phyloP scores from a whole-genome alignment of 352 stramenopile genomes.

The Pythium monospermum region DNA sequence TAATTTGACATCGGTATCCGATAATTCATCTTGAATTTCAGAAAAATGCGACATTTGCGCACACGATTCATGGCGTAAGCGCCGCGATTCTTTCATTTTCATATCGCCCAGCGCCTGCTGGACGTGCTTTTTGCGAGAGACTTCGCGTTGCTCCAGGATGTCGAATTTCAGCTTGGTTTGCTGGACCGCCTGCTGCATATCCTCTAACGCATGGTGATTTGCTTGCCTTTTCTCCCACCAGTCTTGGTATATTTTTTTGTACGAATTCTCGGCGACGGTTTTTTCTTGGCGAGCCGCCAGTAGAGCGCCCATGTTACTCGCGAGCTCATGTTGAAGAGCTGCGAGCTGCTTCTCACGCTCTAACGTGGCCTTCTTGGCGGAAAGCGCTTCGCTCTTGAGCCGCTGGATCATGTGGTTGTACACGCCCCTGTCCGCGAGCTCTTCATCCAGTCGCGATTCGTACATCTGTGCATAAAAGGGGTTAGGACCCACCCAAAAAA shows the following conservation, averaged over 20 bases:
- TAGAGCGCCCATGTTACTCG: conserved; percentile 41
- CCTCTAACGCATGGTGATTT: conserved; percentile 63
- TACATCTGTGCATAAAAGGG: conserved; percentile 63
- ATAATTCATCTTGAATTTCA: conserved; percentile 74
- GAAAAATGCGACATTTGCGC: conserved; percentile 76
- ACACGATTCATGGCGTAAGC: conserved; percentile 67
- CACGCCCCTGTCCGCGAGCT: conserved; percentile 58
- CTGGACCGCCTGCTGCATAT: conserved; percentile 72
- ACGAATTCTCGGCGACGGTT: conserved; percentile 47
- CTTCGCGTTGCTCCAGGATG: conserved; percentile 69
- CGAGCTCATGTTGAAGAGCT: conserved; percentile 51
- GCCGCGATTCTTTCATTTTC: conserved; percentile 62
- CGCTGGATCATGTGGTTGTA: conserved; percentile 85
- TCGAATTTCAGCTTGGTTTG: conserved; percentile 70
- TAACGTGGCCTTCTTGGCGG: conserved; percentile 58
- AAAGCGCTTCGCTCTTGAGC: conserved; percentile 48
- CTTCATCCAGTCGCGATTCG: conserved; percentile 73
- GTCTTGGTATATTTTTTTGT: conserved; percentile 61
- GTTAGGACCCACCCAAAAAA: no score
- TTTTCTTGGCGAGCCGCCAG: conserved; percentile 68
- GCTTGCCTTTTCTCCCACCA: conserved; percentile 74
- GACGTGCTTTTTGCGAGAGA: conserved; percentile 70
- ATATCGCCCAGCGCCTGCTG: conserved; percentile 64
- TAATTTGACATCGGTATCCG: conserved; percentile 62
- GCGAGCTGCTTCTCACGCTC: conserved; percentile 59